These are phyloP conservation scores for Linaria vulgaris DNA, from an alignment of 257 asterid genomes.

Conservation along the genomic window DNA sequence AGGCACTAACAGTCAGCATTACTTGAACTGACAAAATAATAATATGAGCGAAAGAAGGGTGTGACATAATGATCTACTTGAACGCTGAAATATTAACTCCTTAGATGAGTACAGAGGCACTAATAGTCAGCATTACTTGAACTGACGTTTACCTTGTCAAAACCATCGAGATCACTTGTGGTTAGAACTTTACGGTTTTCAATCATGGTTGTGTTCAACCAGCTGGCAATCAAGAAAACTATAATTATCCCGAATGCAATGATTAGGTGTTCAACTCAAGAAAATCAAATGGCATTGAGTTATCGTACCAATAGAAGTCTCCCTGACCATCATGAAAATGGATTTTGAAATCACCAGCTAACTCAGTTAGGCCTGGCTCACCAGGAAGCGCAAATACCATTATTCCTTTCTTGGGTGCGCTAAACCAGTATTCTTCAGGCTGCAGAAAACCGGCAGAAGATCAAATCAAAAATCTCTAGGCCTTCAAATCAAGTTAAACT, in stretches of 20 bases:
- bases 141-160: slow-evolving; percentile 71
- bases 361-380: slow-evolving; percentile 89
- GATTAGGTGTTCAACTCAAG: not conserved
- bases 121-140: not conserved
- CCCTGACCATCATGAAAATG: slow-evolving; percentile 98
- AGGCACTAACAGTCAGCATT: no score
- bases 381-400: slow-evolving; percentile 99
- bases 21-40: no score
- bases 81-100: no score
- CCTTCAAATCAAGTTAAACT: slow-evolving; percentile 16
- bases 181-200: slow-evolving; percentile 77
- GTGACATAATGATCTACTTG: no score
- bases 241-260: not conserved
- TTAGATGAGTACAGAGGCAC: not conserved
- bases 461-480: not conserved
- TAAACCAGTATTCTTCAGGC: slow-evolving; percentile 97
- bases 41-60: no score
- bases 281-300: not conserved
- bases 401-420: slow-evolving; percentile 93
- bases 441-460: slow-evolving; percentile 38
- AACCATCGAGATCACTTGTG: slow-evolving; percentile 91
- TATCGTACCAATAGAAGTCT: slow-evolving; percentile 87
- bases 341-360: slow-evolving; percentile 94
- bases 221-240: slow-evolving; percentile 45
- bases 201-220: slow-evolving; percentile 97